Conservation (phyloP, 352 stramenopile genomes). For the Elongisporangium senticosum region DNA sequence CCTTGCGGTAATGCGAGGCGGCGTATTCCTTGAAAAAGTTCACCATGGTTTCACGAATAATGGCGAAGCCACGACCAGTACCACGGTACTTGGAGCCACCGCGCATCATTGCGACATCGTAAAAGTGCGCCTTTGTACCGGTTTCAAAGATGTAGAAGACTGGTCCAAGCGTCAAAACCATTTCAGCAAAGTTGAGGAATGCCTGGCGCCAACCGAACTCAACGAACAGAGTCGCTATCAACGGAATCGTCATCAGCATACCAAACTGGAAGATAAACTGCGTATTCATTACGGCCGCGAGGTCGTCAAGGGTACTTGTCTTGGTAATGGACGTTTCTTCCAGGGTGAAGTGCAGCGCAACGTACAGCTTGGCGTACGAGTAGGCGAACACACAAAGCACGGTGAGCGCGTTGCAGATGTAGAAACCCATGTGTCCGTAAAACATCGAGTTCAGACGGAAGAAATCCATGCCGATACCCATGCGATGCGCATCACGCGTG, state of each 20-base stretch:
- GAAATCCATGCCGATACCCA: constrained; percentile 83
- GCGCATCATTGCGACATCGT: constrained; percentile 82
- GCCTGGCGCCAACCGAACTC: constrained; percentile 82
- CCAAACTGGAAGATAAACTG: constrained; percentile 88
- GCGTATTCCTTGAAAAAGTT: constrained; percentile 87
- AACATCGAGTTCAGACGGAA: constrained; percentile 89
- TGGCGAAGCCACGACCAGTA: constrained; percentile 80
- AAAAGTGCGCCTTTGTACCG: constrained; percentile 82
- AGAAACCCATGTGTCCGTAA: constrained; percentile 87
- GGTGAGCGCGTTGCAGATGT: constrained; percentile 80
- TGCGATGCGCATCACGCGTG: constrained; percentile 75
- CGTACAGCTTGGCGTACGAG: constrained; percentile 83
- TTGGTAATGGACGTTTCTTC: constrained; percentile 73
- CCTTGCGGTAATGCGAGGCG: constrained; percentile 78
- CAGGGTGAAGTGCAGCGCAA: constrained; percentile 68
- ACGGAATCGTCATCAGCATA: constrained; percentile 84
- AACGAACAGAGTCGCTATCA: constrained; percentile 80
- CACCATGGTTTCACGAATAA: constrained; percentile 78
- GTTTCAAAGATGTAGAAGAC: constrained; percentile 88
- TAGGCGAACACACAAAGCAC: constrained; percentile 82
- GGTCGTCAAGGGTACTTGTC: constrained; percentile 60
- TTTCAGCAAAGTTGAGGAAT: constrained; percentile 74
- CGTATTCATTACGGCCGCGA: constrained; percentile 77
- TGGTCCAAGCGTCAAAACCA: constrained; percentile 75
- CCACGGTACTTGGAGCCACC: constrained; percentile 83